A percentile compares a stretch with the other conserved stretches of the same genome.
These are phyloP conservation scores for Cerrena zonata DNA, from an alignment of 1,284 basidiomycete species.

Conservation along the genomic window DNA sequence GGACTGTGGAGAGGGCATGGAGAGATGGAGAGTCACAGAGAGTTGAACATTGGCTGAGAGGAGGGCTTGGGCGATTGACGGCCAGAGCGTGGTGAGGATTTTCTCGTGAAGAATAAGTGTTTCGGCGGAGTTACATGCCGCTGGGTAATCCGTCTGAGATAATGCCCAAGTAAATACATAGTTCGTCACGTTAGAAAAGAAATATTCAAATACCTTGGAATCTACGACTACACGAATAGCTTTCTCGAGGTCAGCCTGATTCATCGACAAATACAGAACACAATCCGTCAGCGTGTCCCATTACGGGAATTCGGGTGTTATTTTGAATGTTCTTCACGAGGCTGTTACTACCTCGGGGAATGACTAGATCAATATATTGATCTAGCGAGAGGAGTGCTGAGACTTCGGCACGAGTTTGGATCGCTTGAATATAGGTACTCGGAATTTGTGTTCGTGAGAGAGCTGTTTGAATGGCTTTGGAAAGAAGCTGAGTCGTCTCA, in stretches of 20 bases:
- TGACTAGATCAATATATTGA: constrained; percentile 92
- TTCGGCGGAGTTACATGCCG: constrained; percentile 93
- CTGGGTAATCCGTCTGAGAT: constrained; percentile 82
- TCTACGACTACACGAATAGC: constrained; percentile 81
- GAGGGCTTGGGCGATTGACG: constrained; percentile 69
- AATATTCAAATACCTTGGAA: constrained; percentile 64
- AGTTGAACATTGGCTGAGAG: constrained; percentile 69
- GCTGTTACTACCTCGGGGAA: constrained; percentile 90
- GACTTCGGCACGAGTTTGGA: constrained; percentile 91
- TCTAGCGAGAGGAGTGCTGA: constrained; percentile 82
- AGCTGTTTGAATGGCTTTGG: constrained; percentile 76
- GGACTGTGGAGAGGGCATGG: constrained; percentile 37
- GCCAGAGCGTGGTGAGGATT: constrained; percentile 73
- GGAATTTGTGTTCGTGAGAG: constrained; percentile 72
- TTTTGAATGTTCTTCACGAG: constrained; percentile 88
- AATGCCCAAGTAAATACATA: background rate
- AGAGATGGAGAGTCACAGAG: constrained; percentile 71
- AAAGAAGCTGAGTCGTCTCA: constrained; percentile 70
- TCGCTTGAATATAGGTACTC: constrained; percentile 79
- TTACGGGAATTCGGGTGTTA: constrained; percentile 88
- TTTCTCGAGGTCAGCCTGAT: constrained; percentile 70
- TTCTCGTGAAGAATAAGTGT: constrained; percentile 82
- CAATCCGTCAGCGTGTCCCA: constrained; percentile 97
- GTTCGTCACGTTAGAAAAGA: background rate
- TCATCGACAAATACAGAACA: constrained; percentile 89